These are phyloP conservation scores for Breviolum minutum DNA, from an alignment of 73 alveolate genomes.

Conservation along the genomic window DNA sequence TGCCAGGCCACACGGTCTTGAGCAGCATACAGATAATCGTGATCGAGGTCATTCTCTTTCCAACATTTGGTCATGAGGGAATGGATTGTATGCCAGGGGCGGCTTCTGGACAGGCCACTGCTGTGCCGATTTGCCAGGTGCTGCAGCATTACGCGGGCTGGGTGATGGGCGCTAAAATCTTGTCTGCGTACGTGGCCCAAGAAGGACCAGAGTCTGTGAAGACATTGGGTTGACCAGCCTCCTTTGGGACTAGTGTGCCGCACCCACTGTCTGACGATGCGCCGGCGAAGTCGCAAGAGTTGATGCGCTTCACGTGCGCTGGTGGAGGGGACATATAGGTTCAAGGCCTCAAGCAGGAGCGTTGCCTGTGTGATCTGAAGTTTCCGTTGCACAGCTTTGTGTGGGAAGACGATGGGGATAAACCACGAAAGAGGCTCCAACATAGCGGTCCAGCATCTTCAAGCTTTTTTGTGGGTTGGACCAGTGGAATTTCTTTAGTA, in stretches of 20 bases:
- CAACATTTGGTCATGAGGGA: not conserved
- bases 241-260: not conserved
- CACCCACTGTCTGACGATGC: not conserved
- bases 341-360: not conserved
- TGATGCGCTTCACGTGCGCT: not conserved
- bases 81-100: slow-evolving; percentile 20
- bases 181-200: slow-evolving; percentile 12
- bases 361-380: not conserved
- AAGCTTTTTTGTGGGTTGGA: not conserved
- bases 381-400: not conserved
- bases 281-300: slow-evolving; percentile 2
- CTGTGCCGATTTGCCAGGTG: not conserved
- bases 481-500: slow-evolving; percentile 9
- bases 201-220: slow-evolving; percentile 1
- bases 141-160: not conserved
- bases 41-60: not conserved
- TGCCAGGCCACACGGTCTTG: not conserved
- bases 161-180: not conserved
- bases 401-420: not conserved
- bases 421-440: not conserved
- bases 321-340: not conserved
- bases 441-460: not conserved
- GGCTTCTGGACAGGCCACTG: not conserved
- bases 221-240: not conserved
- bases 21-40: not conserved